Conservation (phyloP, 1,139 yeast species). For the Zygosaccharomyces pseudobailii region DNA sequence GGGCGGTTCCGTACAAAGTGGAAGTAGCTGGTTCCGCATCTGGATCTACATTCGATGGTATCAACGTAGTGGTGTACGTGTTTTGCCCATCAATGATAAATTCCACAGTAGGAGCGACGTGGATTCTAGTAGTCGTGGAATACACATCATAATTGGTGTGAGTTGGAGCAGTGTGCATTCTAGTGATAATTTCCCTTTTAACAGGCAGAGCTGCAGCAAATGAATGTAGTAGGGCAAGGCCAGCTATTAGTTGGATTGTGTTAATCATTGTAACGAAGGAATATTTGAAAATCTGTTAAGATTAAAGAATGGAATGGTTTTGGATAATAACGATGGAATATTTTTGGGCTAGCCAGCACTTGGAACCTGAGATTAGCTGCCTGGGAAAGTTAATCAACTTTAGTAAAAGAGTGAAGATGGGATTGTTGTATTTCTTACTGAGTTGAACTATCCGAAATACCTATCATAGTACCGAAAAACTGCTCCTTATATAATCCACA, state of each 20-base stretch:
- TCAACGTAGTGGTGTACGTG: slow-evolving; percentile 54
- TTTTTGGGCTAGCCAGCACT: slow-evolving; percentile 1
- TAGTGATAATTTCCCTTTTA: slow-evolving; percentile 45
- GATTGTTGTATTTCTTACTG: neutral
- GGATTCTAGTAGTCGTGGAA: slow-evolving; percentile 56
- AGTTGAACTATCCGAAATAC: neutral
- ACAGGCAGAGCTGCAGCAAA: slow-evolving; percentile 22
- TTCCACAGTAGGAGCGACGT: slow-evolving; percentile 66
- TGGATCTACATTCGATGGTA: slow-evolving; percentile 33
- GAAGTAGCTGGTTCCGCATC: slow-evolving; percentile 34
- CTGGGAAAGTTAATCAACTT: neutral
- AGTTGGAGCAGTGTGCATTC: slow-evolving; percentile 61
- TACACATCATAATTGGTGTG: slow-evolving; percentile 47
- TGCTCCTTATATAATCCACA: neutral
- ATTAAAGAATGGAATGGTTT: neutral
- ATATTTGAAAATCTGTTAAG: neutral
- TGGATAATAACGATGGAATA: neutral
- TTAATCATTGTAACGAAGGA: slow-evolving; percentile 2
- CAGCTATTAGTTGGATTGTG: slow-evolving; percentile 1
- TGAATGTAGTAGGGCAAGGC: slow-evolving; percentile 9
- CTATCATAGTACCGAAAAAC: neutral
- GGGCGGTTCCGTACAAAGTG: slow-evolving; percentile 19
- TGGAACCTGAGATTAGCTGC: neutral
- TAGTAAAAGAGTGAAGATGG: neutral
- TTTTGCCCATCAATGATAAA: slow-evolving; percentile 56